Conservation (phyloP, 139 green algal species). For the Chlorella ohadii region DNA sequence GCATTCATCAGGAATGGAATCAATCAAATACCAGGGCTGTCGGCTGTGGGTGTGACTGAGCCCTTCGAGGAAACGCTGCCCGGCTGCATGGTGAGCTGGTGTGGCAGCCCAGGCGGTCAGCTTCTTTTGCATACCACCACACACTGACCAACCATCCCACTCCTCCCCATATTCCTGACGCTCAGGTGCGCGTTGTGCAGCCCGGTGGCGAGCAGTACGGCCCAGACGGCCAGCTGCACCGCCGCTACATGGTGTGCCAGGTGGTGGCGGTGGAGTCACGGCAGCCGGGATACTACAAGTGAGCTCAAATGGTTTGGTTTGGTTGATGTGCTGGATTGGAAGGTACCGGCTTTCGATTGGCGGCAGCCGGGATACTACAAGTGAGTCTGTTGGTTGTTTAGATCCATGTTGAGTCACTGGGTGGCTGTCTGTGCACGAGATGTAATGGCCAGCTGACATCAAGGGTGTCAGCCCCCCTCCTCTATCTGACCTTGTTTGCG, state of each 20-base stretch:
- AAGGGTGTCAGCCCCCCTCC: too few species aligned
- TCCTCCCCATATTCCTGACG: neutral
- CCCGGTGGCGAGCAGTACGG: neutral
- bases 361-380: conserved; percentile 47
- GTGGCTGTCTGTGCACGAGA: too few species aligned
- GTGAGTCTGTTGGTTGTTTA: too few species aligned
- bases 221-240: neutral
- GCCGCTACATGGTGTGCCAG: conserved; percentile 17
- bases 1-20: too few species aligned
- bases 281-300: conserved; percentile 52
- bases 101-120: too few species aligned
- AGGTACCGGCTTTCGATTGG: conserved; percentile 48
- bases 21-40: too few species aligned
- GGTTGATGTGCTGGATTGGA: neutral
- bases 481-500: too few species aligned
- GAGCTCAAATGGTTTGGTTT: neutral
- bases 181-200: conserved; percentile 18
- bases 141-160: too few species aligned
- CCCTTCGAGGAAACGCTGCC: conserved; percentile 57
- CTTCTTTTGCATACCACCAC: too few species aligned
- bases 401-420: too few species aligned
- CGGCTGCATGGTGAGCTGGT: conserved; percentile 53
- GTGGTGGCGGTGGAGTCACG: conserved; percentile 52
- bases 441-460: too few species aligned
- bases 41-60: too few species aligned